phyloP scores from a whole-genome alignment of 345 rosid genomes.

The Eucalyptus rudis region DNA sequence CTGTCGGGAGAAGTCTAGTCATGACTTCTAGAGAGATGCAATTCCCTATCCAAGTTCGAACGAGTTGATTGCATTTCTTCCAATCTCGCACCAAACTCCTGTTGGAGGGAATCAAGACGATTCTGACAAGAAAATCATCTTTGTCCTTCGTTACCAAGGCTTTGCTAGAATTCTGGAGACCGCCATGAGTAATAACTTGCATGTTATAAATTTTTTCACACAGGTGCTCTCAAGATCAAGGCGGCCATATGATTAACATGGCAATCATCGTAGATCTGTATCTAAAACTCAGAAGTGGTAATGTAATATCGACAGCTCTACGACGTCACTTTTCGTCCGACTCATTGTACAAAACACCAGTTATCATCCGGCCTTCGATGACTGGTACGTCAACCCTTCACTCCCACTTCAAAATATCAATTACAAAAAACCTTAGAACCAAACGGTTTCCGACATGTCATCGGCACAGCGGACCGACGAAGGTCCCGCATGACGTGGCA shows the following conservation, averaged over 20 bases:
- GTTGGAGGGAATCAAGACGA: too few relatives aligned
- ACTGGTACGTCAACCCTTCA: neutral
- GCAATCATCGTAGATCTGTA: neutral
- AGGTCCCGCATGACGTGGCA: neutral
- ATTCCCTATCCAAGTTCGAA: too few relatives aligned
- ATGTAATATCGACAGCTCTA: neutral
- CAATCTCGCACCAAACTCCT: too few relatives aligned
- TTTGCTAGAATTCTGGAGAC: too few relatives aligned
- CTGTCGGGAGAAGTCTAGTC: accelerated
- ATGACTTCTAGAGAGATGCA: neutral
- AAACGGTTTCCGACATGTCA: neutral
- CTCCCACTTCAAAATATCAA: neutral
- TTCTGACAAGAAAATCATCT: too few relatives aligned
- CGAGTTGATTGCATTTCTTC: too few relatives aligned
- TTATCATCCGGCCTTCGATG: neutral
- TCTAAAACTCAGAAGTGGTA: neutral
- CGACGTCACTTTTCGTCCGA: neutral
- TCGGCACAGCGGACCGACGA: neutral
- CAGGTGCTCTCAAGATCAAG: neutral
- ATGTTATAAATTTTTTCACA: neutral
- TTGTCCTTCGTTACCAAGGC: too few relatives aligned
- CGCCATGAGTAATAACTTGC: neutral
- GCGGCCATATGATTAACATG: neutral
- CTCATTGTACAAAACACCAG: neutral
- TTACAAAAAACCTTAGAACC: neutral